phyloP scores from a whole-genome alignment of 2,329 filamentous ascomycete genomes.

The Aspergillus neotritici region DNA sequence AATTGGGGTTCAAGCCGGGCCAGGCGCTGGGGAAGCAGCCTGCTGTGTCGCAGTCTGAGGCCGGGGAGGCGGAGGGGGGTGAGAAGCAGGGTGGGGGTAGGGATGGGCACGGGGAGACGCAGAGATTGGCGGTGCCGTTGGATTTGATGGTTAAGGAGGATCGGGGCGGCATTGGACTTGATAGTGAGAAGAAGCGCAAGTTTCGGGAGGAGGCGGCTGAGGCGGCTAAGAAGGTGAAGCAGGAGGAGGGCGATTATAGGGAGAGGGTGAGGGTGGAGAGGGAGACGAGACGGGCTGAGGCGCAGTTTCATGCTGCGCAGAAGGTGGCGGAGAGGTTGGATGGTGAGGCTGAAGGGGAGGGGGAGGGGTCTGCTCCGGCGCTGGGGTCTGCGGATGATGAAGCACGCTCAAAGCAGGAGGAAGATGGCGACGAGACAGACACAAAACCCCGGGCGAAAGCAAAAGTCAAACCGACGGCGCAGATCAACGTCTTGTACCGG shows the following conservation, averaged over 20 bases:
- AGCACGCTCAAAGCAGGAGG: slow-evolving; percentile 5
- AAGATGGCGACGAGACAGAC: slow-evolving; percentile 11
- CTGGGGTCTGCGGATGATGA: slow-evolving; percentile 5
- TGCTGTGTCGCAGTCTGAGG: slow-evolving; percentile 26
- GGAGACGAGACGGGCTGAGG: slow-evolving; percentile 63
- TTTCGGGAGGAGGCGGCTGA: slow-evolving; percentile 56
- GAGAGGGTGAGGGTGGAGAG: slow-evolving; percentile 65
- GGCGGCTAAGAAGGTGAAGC: slow-evolving; percentile 55
- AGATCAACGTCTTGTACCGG: slow-evolving; percentile 74
- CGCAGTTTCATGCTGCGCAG: slow-evolving; percentile 70
- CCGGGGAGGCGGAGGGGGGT: background rate
- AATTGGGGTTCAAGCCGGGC: slow-evolving; percentile 81
- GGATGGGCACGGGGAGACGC: slow-evolving; percentile 8
- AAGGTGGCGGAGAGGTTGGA: slow-evolving; percentile 74
- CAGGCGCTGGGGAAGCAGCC: slow-evolving; percentile 64
- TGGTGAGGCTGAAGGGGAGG: slow-evolving; percentile 41
- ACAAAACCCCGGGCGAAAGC: slow-evolving; percentile 10
- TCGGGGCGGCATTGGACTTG: slow-evolving; percentile 75
- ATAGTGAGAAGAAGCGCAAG: slow-evolving; percentile 76
- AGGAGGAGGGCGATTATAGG: slow-evolving; percentile 65
- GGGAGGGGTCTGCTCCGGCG: slow-evolving; percentile 4
- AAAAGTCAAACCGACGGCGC: slow-evolving; percentile 50
- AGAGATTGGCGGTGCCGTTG: slow-evolving; percentile 64
- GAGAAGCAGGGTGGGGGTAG: slow-evolving; percentile 9
- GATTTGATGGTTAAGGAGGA: slow-evolving; percentile 70